Evolutionary conservation across 108 stramenopile genomes (phyloP).

Genomic region (Pseudonitzschia pungens): DNA sequence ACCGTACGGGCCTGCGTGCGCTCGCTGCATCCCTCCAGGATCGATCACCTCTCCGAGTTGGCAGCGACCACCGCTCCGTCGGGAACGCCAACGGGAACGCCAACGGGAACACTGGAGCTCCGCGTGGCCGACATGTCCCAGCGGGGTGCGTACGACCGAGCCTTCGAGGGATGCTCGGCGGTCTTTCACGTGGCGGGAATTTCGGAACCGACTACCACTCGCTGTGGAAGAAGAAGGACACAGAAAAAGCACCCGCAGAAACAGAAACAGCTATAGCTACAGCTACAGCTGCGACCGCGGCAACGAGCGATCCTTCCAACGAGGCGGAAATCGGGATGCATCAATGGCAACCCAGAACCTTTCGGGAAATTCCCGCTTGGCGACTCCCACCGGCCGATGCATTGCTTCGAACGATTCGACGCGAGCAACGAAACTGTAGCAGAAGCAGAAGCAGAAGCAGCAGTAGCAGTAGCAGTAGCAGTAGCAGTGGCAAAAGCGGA

Average conservation of each 20-base stretch:
- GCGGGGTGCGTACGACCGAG: background rate
- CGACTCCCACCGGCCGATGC: background rate
- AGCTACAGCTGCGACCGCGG: background rate
- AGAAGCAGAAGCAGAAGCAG: no score
- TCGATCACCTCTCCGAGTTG: background rate
- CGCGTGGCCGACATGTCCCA: conserved; percentile 7
- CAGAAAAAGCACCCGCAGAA: background rate
- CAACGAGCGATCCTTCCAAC: no score
- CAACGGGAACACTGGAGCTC: background rate
- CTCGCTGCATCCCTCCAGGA: background rate
- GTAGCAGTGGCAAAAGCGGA: no score
- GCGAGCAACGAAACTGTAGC: no score
- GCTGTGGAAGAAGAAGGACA: conserved; percentile 4
- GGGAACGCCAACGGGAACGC: background rate
- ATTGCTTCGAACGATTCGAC: background rate
- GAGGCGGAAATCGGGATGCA: no score
- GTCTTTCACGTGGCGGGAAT: conserved; percentile 20
- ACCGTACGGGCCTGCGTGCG: conserved; percentile 7
- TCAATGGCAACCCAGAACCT: no score
- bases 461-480: no score
- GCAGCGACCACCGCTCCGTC: no score
- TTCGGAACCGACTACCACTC: conserved; percentile 15
- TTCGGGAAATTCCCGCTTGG: no score
- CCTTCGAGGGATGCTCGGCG: background rate
- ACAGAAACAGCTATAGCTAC: no score